Conservation (phyloP, 768 basidiomycete genomes). For the Neoboletus brunneissimus region DNA sequence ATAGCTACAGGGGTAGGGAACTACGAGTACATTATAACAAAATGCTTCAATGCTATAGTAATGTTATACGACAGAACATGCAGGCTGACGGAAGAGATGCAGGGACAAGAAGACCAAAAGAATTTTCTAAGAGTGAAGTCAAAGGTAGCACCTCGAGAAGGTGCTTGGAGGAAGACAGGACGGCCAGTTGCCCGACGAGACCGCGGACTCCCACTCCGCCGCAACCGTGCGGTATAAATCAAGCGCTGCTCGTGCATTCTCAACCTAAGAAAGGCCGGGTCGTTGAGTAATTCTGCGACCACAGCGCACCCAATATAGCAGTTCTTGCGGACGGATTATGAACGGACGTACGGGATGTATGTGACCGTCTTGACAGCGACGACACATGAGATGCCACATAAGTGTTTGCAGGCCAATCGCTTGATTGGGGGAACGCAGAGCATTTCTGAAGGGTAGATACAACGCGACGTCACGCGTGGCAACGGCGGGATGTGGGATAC, state of each 20-base stretch:
- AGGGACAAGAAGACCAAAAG: conserved; percentile 16
- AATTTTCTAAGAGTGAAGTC: conserved; percentile 10
- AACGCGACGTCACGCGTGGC: conserved; percentile 78
- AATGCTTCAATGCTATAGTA: conserved; percentile 10
- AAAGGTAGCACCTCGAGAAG: conserved; percentile 78
- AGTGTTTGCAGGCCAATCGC: conserved; percentile 74
- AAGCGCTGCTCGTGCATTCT: conserved; percentile 65
- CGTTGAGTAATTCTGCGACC: conserved; percentile 11
- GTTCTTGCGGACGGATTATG: neutral
- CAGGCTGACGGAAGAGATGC: neutral
- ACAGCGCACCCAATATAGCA: neutral
- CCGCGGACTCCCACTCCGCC: conserved; percentile 62
- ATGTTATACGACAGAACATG: conserved; percentile 6
- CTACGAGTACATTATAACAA: conserved; percentile 24
- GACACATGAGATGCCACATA: conserved; percentile 78
- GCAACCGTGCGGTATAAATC: conserved; percentile 56
- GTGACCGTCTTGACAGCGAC: conserved; percentile 70
- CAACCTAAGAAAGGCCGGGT: conserved; percentile 46
- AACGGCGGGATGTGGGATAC: conserved; percentile 76
- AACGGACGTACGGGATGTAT: conserved; percentile 62
- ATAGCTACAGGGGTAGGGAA: conserved; percentile 9
- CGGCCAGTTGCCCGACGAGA: conserved; percentile 68
- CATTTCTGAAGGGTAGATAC: conserved; percentile 76
- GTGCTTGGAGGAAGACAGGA: conserved; percentile 71
- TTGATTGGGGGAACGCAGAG: conserved; percentile 63